Evolutionary conservation across 2,329 filamentous ascomycete species (phyloP), one percentile per base, ranked within the genome.

Genomic region (Cladosporium sp.): DNA sequence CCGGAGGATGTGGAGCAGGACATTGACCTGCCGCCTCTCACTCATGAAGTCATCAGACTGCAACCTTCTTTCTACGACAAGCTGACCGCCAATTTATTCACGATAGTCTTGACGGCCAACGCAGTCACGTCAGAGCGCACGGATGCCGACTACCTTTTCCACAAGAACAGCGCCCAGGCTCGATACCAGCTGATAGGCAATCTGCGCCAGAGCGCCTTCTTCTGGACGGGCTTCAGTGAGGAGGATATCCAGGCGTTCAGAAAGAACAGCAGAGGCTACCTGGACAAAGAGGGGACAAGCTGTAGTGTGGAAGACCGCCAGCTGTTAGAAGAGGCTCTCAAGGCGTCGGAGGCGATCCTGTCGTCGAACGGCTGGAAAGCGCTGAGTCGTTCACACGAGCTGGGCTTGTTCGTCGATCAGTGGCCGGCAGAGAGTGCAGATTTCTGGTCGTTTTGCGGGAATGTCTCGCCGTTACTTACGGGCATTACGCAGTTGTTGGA

Each of bases 131-230:
- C 90, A 4, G 88, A 96, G 64, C 77, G 91, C 9, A 83, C 80
- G 0, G 92, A 92, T 61, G 76, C 81, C 52, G 91, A 96, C 66
- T 96, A 95, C 65, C 85, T 97, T 58, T 96, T 96, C 61, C 87
- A 95, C 61, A 79, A 81, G 0, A 82, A 79, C 10, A 91, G 91
- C 61, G 74, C 80, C 31, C 85, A 83, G 56, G 77, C 78, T 37
- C 73, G 95, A 10, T 72, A 84, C 22, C 75, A 81, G 49, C 73
- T 95, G 2, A 85, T 95, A 4, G 79, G 78, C 52, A 95, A 96
- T 63, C 69, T 95, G 42, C 82, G 89, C 14, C 86, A 93, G 63
- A 85, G 88, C 6, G 89, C 87, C 45, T 95, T 95, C 64, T 95
- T 92, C 68, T 91, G 88, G 70, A 85, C 85, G 0, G 91, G 90